Evolutionary conservation across 2,329 filamentous ascomycete genomes (phyloP), one percentile per base, ranked within the genome.

Genomic region (Ophiobolus disseminans): DNA sequence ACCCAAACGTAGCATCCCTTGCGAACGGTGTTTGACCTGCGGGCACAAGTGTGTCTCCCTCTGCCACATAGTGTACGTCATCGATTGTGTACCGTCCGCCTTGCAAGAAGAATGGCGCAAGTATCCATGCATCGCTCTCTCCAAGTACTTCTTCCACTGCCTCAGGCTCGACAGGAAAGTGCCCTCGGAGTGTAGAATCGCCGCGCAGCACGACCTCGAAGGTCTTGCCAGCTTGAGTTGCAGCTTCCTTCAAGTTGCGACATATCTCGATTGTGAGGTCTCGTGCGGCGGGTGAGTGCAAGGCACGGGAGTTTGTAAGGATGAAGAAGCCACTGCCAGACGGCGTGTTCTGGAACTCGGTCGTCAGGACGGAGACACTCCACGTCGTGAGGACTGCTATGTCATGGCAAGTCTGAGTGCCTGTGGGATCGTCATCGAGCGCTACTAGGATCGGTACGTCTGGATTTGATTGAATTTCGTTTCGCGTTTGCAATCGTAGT

Each of bases 401-500:
- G 55, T 80, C 76, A 63, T 84, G 80, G 64, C 82, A 84, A n/a
- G 82, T 85, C 59, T 85, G 82, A 0, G 82, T 85, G n/a, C 82
- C 81, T 0, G 82, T 85, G 23, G 82, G 81, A 45, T 84, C 81
- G 49, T 84, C 82, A 43, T 84, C 81, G 5, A 80, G 71, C 1
- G 72, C 72, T 4, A 80, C 70, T 5, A 69, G 50, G 7, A 68
- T 55, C 1, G 65, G 66, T 10, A 62, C 65, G 13, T 53, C 34
- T 2, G 62, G 42, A 30, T 53, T 60, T 8, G 50, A 35, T 40
- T 55, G 48, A 14, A 65, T 60, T 11, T 55, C 53, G 6, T 48
- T 23, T 21, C 61, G 61, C 5, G 58, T 65, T 31, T 55, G 56
- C 6, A 55, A 52, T 28, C 62, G 59, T 19, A 64, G 55, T 13